phyloP scores from a whole-genome alignment of 2,329 filamentous ascomycete genomes.

The Lasiodiplodia gonubiensis region DNA sequence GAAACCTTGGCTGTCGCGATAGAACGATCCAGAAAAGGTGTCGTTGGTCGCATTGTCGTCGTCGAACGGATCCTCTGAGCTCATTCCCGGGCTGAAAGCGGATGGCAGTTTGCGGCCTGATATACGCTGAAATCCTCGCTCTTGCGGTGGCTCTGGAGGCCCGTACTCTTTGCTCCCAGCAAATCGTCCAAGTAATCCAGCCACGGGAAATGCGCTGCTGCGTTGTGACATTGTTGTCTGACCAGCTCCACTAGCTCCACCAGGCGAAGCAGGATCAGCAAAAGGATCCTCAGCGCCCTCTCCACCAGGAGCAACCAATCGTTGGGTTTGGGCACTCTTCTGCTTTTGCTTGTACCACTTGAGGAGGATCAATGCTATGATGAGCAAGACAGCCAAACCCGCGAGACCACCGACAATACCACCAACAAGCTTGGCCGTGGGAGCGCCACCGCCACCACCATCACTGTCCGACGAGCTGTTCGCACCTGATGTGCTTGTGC shows the following conservation, averaged over 20 bases:
- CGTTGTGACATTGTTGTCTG: slow-evolving; percentile 52
- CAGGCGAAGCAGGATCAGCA: slow-evolving; percentile 29
- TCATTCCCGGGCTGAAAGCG: slow-evolving; percentile 56
- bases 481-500: slow-evolving; percentile 26
- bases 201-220: slow-evolving; percentile 46
- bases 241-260: slow-evolving; percentile 7
- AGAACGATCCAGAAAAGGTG: slow-evolving; percentile 48
- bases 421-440: slow-evolving; percentile 63
- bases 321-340: slow-evolving; percentile 16
- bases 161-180: slow-evolving; percentile 46
- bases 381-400: slow-evolving; percentile 58
- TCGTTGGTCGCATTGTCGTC: slow-evolving; percentile 38
- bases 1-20: slow-evolving; percentile 51
- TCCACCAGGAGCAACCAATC: slow-evolving; percentile 29
- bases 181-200: slow-evolving; percentile 45
- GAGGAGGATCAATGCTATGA: slow-evolving; percentile 59
- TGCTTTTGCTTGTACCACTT: slow-evolving; percentile 55
- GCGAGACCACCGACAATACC: slow-evolving; percentile 68
- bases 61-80: slow-evolving; percentile 37
- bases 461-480: slow-evolving; percentile 26
- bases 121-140: slow-evolving; percentile 54
- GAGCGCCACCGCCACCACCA: slow-evolving; percentile 39
- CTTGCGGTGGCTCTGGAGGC: slow-evolving; percentile 32
- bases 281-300: slow-evolving; percentile 25
- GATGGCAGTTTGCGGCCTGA: slow-evolving; percentile 57